phyloP scores from a whole-genome alignment of 495 filamentous ascomycete species.

The Aspergillus panamensis region DNA sequence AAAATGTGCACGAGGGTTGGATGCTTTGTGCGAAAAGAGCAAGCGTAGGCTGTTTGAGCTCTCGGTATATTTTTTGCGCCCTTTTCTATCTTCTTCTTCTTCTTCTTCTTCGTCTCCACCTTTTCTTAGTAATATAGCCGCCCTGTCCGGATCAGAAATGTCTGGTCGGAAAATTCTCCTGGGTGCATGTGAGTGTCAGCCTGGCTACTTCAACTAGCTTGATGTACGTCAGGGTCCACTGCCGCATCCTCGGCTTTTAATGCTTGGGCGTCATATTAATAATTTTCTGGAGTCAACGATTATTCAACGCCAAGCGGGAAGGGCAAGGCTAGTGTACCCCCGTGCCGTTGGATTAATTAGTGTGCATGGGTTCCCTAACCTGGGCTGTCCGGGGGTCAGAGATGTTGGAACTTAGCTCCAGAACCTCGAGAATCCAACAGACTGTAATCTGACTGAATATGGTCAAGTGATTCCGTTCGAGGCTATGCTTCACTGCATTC shows the following conservation, averaged over 20 bases:
- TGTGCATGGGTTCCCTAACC: conserved; percentile 5
- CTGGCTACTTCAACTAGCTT: background rate
- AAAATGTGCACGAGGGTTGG: no score
- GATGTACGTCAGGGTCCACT: conserved; percentile 3
- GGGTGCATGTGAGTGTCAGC: background rate
- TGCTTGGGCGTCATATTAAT: background rate
- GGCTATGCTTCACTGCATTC: background rate
- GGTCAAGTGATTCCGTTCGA: conserved; percentile 4
- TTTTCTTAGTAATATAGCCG: background rate
- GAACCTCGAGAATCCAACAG: background rate
- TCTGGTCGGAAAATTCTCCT: background rate
- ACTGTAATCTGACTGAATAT: background rate
- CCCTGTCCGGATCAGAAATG: background rate
- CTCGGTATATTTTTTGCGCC: background rate
- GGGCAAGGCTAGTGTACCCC: background rate
- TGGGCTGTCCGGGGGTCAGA: background rate
- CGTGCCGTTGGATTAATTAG: background rate
- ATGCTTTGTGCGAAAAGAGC: background rate
- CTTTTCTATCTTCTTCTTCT: background rate
- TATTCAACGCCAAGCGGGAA: background rate
- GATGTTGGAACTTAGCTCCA: background rate
- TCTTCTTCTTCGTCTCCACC: background rate
- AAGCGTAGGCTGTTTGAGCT: background rate
- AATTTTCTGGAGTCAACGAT: background rate
- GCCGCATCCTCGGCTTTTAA: conserved; percentile 7